These are phyloP conservation scores for Phytophthora hibernalis DNA, from an alignment of 352 stramenopile species.

Conservation along the genomic window DNA sequence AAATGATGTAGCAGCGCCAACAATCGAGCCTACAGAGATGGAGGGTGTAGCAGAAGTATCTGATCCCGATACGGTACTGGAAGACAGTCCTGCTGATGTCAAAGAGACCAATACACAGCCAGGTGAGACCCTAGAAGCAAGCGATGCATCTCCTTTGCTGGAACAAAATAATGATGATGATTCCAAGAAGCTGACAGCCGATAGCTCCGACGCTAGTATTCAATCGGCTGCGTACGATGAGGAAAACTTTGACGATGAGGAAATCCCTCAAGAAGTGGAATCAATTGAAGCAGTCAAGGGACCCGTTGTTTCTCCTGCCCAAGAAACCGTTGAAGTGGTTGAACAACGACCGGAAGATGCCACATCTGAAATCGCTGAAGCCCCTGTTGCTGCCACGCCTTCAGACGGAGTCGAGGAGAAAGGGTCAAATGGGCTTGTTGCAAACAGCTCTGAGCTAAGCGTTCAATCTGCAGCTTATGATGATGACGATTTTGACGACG, in stretches of 20 bases:
- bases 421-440: constrained; percentile 13
- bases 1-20: not conserved
- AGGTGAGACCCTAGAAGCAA: not conserved
- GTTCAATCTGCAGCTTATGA: constrained; percentile 32
- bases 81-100: not conserved
- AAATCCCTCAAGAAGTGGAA: constrained; percentile 1
- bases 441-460: constrained; percentile 25
- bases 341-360: not conserved
- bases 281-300: constrained; percentile 4
- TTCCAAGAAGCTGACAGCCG: constrained; percentile 8
- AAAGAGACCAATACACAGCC: not conserved
- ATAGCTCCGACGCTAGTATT: constrained; percentile 25
- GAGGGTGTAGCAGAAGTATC: not conserved
- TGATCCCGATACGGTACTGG: not conserved
- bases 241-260: constrained; percentile 37
- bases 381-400: not conserved
- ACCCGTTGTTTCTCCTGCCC: not conserved
- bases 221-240: constrained; percentile 35
- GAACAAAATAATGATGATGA: constrained; percentile 8
- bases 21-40: constrained; percentile 1
- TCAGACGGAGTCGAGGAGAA: not conserved
- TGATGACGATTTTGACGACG: constrained; percentile 37
- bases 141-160: not conserved
- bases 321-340: constrained; percentile 13
- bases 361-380: not conserved